Evolutionary conservation across 257 asterid genomes (phyloP).

Genomic region (Agastache rugosa): DNA sequence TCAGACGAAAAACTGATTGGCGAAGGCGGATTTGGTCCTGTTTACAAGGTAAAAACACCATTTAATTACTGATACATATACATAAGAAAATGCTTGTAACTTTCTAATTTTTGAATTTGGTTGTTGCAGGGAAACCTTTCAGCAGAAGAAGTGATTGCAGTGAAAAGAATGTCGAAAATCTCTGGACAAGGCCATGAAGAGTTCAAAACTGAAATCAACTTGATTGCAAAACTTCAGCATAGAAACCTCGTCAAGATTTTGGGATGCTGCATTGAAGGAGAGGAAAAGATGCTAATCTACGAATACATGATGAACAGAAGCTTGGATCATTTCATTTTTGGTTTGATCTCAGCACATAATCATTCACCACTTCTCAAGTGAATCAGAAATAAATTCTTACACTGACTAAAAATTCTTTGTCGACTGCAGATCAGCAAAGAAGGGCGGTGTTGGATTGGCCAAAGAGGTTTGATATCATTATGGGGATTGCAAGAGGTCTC

Average conservation of each 20-base stretch:
- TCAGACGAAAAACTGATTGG: constrained; percentile 46
- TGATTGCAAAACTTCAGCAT: constrained; percentile 43
- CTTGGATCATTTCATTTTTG: constrained; percentile 40
- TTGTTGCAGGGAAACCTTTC: constrained; percentile 38
- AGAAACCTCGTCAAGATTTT: constrained; percentile 39
- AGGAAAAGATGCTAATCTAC: constrained; percentile 41
- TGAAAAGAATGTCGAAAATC: constrained; percentile 39
- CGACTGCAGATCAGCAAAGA: constrained; percentile 15
- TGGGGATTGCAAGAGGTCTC: constrained; percentile 30
- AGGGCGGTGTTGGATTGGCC: constrained; percentile 19
- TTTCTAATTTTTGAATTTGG: background rate
- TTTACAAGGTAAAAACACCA: constrained; percentile 45
- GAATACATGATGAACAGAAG: constrained; percentile 43
- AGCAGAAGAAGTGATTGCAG: constrained; percentile 31
- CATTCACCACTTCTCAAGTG: background rate
- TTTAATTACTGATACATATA: background rate
- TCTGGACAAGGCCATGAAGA: constrained; percentile 41
- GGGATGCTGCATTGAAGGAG: constrained; percentile 42
- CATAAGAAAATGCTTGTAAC: background rate
- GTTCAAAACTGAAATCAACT: constrained; percentile 36
- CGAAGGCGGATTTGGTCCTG: constrained; percentile 62
- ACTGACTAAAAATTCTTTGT: background rate
- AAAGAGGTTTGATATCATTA: constrained; percentile 28
- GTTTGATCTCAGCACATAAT: constrained; percentile 11
- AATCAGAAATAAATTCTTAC: background rate